Percentiles rank a stretch among this genome's conserved stretches.
These are phyloP conservation scores for Fusarium mexicanum DNA, from an alignment of 2,329 filamentous ascomycete species.

Conservation along the genomic window DNA sequence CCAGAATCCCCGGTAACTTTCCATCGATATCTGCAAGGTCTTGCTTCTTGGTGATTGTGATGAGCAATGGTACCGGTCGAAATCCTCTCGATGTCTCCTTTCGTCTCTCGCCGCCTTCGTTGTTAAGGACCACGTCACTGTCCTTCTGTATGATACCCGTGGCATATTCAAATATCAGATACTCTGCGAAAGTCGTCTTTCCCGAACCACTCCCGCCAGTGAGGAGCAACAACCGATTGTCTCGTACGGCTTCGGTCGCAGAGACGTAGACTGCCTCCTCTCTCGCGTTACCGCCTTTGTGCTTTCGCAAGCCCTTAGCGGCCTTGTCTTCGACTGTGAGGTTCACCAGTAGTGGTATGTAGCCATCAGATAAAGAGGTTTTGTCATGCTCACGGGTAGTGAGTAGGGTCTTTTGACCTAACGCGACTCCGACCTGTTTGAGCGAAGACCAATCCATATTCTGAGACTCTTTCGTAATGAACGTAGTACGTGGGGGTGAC, in stretches of 20 bases:
- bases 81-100: neutral
- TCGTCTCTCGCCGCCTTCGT: neutral
- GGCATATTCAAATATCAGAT: neutral
- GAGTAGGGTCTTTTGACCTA: neutral
- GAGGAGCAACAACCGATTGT: neutral
- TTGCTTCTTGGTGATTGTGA: neutral
- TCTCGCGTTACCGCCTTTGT: neutral
- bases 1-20: neutral
- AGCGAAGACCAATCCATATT: neutral
- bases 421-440: neutral
- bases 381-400: accelerated
- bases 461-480: neutral
- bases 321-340: neutral
- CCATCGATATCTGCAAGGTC: neutral
- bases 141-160: neutral
- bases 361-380: neutral
- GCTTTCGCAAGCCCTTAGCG: neutral
- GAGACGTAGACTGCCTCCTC: neutral
- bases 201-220: neutral
- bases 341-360: neutral
- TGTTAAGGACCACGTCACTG: no score
- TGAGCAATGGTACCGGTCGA: neutral
- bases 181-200: neutral
- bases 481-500: accelerated
- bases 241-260: neutral